Conservation (phyloP, 148 eudicot species). For the Hydrangea macrophylla region DNA sequence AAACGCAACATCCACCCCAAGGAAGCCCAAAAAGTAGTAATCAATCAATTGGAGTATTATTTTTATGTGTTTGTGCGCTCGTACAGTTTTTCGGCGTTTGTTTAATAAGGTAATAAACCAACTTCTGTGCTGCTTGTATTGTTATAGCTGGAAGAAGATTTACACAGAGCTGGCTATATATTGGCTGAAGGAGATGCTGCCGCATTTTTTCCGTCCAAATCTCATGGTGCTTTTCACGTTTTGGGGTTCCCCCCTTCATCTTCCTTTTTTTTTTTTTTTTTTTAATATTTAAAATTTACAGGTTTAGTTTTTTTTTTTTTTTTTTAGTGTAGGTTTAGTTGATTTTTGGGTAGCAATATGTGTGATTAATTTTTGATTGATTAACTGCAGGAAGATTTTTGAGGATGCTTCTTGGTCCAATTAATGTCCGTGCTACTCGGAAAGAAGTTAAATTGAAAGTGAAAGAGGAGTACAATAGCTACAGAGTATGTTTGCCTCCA, state of each 20-base stretch:
- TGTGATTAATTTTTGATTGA: conserved; percentile 12
- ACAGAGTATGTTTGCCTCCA: conserved; percentile 49
- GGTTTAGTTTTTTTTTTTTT: conserved; percentile 1
- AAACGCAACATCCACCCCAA: conserved; percentile 41
- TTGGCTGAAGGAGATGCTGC: conserved; percentile 92
- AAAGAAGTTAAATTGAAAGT: conserved; percentile 94
- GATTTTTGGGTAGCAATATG: background rate
- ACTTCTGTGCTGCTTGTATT: background rate
- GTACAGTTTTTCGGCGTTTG: background rate
- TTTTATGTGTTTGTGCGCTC: background rate
- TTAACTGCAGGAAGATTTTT: conserved; percentile 57
- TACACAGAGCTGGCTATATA: conserved; percentile 59
- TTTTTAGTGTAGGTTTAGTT: background rate
- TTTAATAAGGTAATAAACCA: background rate
- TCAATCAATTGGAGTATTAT: no score
- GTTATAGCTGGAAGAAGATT: conserved; percentile 75
- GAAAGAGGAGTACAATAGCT: conserved; percentile 90
- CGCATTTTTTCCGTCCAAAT: conserved; percentile 75
- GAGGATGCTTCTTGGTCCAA: conserved; percentile 88
- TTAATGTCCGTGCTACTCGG: conserved; percentile 80
- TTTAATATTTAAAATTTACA: no score
- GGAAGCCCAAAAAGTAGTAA: conserved; percentile 56
- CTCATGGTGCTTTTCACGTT: conserved; percentile 43
- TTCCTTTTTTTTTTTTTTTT: background rate
- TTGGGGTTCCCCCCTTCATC: background rate